A percentile compares a stretch with the other conserved stretches of the same genome.
phyloP scores from a whole-genome alignment of 192 early-diverging fungal genomes.

The Linnemannia exigua region DNA sequence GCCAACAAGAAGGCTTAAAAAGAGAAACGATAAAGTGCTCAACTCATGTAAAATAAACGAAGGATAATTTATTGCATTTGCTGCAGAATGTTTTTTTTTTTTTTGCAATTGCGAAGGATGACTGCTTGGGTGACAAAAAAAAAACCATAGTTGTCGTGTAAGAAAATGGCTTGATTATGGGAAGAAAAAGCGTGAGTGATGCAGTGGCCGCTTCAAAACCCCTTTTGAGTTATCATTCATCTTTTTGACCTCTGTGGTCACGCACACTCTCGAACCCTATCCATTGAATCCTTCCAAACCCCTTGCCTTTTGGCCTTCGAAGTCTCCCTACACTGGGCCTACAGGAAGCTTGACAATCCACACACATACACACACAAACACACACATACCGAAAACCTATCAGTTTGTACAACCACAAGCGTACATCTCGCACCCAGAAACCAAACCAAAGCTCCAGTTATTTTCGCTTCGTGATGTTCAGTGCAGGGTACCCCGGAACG shows the following conservation, averaged over 20 bases:
- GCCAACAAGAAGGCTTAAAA: constrained; percentile 16
- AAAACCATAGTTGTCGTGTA: not conserved
- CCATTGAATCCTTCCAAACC: not conserved
- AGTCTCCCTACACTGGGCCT: too few relatives aligned
- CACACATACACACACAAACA: too few relatives aligned
- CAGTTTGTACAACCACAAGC: constrained; percentile 2
- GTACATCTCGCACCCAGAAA: not conserved
- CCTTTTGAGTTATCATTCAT: not conserved
- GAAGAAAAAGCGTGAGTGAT: too few relatives aligned
- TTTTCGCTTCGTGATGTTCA: too few relatives aligned
- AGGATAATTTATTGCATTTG: not conserved
- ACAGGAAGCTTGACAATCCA: too few relatives aligned
- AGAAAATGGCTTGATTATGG: not conserved
- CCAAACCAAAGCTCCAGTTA: not conserved
- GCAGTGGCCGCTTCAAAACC: not conserved
- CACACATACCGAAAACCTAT: not conserved
- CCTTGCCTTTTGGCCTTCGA: too few relatives aligned
- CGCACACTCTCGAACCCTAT: not conserved
- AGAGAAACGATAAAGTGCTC: not conserved
- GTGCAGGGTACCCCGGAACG: not conserved
- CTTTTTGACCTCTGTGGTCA: not conserved
- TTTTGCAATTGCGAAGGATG: not conserved
- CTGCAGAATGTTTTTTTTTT: not conserved
- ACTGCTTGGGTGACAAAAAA: not conserved
- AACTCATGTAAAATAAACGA: not conserved